A percentile compares a stretch with the other conserved stretches of the same genome.
Conservation (phyloP, 371 early-diverging fungal genomes). For the Mucor sp. region DNA sequence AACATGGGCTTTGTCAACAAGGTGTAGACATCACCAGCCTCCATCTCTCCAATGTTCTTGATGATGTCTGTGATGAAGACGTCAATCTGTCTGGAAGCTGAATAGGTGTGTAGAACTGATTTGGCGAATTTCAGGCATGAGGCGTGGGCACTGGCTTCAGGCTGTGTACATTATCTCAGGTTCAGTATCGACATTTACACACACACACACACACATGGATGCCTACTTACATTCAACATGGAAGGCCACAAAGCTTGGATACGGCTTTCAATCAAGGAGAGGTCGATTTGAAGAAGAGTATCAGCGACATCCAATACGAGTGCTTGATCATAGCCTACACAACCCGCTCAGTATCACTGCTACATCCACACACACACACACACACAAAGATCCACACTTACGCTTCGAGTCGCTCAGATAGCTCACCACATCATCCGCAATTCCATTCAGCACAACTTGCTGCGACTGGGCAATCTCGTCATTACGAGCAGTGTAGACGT, state of each 20-base stretch:
- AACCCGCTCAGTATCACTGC: not conserved
- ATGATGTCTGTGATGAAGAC: constrained; percentile 45
- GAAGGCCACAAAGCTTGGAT: constrained; percentile 39
- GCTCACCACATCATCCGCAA: constrained; percentile 22
- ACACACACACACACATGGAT: not conserved
- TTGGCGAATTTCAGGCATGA: constrained; percentile 28
- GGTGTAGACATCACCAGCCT: constrained; percentile 17
- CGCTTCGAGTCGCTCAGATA: constrained; percentile 20
- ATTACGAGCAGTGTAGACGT: constrained; percentile 37
- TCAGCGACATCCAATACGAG: constrained; percentile 32
- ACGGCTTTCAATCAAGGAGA: constrained; percentile 37
- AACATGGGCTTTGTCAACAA: constrained; percentile 47
- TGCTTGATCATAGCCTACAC: constrained; percentile 25
- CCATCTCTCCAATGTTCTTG: constrained; percentile 24
- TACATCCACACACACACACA: no score
- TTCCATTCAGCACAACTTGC: constrained; percentile 15
- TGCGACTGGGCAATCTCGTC: constrained; percentile 38
- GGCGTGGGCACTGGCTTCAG: constrained; percentile 24
- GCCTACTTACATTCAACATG: constrained; percentile 37
- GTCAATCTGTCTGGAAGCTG: constrained; percentile 59
- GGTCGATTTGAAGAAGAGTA: constrained; percentile 47
- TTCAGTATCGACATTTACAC: not conserved
- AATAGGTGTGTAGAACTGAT: constrained; percentile 37
- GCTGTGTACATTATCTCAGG: constrained; percentile 15
- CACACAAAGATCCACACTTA: not conserved